Evolutionary conservation across 164 flowering plant genomes (phyloP), one percentile per base, ranked within the genome.

Genomic region (Brasenia schreberi): DNA sequence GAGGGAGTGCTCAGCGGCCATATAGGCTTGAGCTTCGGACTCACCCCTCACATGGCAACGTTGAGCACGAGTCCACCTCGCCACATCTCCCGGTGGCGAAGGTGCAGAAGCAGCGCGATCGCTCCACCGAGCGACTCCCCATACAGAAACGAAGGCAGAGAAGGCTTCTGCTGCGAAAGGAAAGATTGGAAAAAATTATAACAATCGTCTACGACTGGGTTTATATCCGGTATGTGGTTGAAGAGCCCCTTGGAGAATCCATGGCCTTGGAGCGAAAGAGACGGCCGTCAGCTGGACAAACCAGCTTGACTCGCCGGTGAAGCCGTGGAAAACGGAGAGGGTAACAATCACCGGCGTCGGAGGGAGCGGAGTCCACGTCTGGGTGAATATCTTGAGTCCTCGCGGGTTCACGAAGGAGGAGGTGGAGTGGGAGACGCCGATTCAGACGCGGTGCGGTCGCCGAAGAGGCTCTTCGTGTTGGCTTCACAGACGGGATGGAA

Each of bases 51-150:
- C 99, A 92, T 89, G 19, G 99, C 96, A 12, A 97, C 99, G 72
- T 88, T 89, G 64, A 95, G 81, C 3, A 92, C 81, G 18, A 88
- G 60, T 19, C 99, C 97, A 64, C 80, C 81, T 49, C 56, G 12
- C 83, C 86, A 92, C 23, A 66, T 76, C 71, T 27, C 72, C 65
- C 49, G 68, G 27, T 76, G 72, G 23, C 87, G 78, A 67, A 95
- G 85, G 61, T 89, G 76, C 75, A 92, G 74, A 61, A 87, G 78
- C 33, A 95, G 81, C 1, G 97, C 83, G 27, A 95, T 85, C 10
- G 99, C 99, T 4, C 97, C 97, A 65, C 97, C 99, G 42, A 95
- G 86, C 0, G 99, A 95, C 78, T 95, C 99, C 1, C 94, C 61
- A 76, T 92, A 95, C 69, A 92, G 78, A 69, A 91, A 94, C 33